phyloP scores from a whole-genome alignment of 306 rosid species.

The Pyrus bretschneideri region DNA sequence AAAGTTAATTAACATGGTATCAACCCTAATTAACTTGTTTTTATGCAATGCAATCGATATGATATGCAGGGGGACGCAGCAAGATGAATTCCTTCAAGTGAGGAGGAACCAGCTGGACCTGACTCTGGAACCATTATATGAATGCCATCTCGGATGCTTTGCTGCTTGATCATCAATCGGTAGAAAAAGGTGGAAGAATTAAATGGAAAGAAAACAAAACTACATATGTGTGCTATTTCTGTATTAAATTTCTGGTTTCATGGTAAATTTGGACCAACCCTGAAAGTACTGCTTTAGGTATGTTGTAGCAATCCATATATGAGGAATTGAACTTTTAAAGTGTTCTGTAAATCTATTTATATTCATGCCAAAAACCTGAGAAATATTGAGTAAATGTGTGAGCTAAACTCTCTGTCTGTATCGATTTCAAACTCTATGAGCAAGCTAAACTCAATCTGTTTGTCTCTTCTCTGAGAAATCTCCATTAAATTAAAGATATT shows the following conservation, averaged over 20 bases:
- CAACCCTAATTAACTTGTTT: not conserved
- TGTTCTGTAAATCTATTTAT: not conserved
- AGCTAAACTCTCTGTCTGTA: not conserved
- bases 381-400: not conserved
- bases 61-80: conserved; percentile 41
- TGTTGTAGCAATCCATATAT: not conserved
- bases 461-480: no score
- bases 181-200: not conserved
- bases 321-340: not conserved
- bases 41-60: not conserved
- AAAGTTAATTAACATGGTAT: not conserved
- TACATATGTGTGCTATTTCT: not conserved
- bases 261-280: not conserved
- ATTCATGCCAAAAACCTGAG: not conserved
- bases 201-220: not conserved
- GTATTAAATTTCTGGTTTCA: not conserved
- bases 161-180: conserved; percentile 16
- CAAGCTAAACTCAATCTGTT: no score
- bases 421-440: no score
- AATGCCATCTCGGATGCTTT: conserved; percentile 52
- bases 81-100: conserved; percentile 27
- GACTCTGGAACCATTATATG: conserved; percentile 56
- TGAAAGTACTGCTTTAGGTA: not conserved
- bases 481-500: no score
- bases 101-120: conserved; percentile 69